A percentile compares a stretch with the other conserved stretches of the same genome.
phyloP scores from a whole-genome alignment of 345 rosid species.

The Firmiana major region DNA sequence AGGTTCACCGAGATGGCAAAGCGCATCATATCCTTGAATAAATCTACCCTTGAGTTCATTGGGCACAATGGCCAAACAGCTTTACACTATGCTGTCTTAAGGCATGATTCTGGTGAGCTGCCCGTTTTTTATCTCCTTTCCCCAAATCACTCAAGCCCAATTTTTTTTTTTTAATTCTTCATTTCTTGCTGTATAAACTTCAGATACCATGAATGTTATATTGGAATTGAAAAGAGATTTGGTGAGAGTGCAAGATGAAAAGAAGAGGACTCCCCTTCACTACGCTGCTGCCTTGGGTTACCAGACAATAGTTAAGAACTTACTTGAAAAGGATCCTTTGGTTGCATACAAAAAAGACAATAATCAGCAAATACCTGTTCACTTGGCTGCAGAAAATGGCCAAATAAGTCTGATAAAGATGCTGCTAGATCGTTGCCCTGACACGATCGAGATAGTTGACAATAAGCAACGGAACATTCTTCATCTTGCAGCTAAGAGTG shows the following conservation, averaged over 20 bases:
- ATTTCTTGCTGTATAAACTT: too few relatives aligned
- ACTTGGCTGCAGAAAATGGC: neutral
- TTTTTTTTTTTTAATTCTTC: too few relatives aligned
- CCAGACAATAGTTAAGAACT: neutral
- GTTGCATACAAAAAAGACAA: neutral
- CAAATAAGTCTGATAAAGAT: neutral
- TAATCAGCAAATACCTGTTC: neutral
- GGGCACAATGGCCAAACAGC: neutral
- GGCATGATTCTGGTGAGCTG: too few relatives aligned
- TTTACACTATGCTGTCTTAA: neutral
- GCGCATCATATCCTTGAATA: too few relatives aligned
- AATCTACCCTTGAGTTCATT: too few relatives aligned
- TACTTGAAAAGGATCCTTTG: too few relatives aligned
- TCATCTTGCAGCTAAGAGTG: neutral
- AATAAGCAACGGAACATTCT: neutral
- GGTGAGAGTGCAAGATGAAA: neutral
- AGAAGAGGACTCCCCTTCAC: neutral
- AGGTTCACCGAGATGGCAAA: too few relatives aligned
- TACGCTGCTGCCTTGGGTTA: conserved; percentile 1
- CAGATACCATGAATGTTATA: too few relatives aligned
- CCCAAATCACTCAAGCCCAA: too few relatives aligned
- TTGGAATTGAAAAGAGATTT: too few relatives aligned
- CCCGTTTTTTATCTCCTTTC: too few relatives aligned
- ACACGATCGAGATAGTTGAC: neutral
- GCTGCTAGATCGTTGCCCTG: neutral